Conservation (phyloP, 2,329 filamentous ascomycete species). For the Clonostachys rhizophaga region DNA sequence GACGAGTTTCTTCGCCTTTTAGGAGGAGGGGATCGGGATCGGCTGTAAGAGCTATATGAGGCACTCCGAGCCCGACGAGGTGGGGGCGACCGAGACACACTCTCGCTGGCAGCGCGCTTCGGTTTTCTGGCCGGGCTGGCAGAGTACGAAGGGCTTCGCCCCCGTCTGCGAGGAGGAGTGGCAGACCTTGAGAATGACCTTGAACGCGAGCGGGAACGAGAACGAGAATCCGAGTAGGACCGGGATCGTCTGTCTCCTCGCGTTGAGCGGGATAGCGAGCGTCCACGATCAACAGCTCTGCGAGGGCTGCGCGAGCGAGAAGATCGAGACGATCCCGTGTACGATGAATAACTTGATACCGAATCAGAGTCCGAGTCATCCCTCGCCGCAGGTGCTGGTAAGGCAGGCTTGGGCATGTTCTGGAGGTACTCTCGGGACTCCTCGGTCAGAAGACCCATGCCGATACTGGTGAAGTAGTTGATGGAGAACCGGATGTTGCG, state of each 20-base stretch:
- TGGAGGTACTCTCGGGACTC: constrained; percentile 89
- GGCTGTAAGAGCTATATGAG: constrained; percentile 22
- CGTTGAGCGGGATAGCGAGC: constrained; percentile 18
- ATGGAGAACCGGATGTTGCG: constrained; percentile 94
- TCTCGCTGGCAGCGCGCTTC: constrained; percentile 12
- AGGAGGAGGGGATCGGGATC: constrained; percentile 18
- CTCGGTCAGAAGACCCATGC: constrained; percentile 91
- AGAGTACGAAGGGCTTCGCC: constrained; percentile 17
- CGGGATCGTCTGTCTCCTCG: not conserved
- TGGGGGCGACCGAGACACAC: constrained; percentile 19
- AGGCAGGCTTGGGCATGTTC: constrained; percentile 80
- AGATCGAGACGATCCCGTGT: constrained; percentile 53
- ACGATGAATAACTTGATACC: constrained; percentile 75
- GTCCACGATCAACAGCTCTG: constrained; percentile 25
- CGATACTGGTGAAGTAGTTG: constrained; percentile 99
- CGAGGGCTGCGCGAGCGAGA: constrained; percentile 38
- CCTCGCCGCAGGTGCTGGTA: constrained; percentile 59
- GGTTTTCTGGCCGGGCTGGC: constrained; percentile 19
- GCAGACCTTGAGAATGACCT: constrained; percentile 25
- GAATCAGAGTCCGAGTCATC: constrained; percentile 65
- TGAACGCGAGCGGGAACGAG: constrained; percentile 32
- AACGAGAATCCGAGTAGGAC: not conserved
- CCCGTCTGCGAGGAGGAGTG: constrained; percentile 8
- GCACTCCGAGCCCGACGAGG: constrained; percentile 17
- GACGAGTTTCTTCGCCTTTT: constrained; percentile 12